These are phyloP conservation scores for Penicillium lividum DNA, from an alignment of 495 filamentous ascomycete species.

Conservation along the genomic window DNA sequence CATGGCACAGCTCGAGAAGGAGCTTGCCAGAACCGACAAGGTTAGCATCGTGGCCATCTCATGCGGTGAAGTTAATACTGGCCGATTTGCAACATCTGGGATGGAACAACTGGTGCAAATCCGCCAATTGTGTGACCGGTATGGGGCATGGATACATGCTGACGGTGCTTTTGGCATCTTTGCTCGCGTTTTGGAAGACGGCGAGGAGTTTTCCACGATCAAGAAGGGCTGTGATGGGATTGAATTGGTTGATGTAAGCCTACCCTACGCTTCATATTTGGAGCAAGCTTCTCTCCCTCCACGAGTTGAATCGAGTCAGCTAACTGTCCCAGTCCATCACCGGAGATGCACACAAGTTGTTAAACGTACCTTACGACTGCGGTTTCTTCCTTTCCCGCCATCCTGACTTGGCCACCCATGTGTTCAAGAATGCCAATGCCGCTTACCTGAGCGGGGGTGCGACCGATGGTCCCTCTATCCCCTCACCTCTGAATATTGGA, in stretches of 20 bases:
- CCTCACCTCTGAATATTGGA: constrained; percentile 83
- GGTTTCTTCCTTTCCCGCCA: constrained; percentile 83
- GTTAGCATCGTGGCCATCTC: constrained; percentile 78
- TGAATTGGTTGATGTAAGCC: constrained; percentile 67
- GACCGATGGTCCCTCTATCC: constrained; percentile 49
- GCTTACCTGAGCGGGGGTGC: constrained; percentile 66
- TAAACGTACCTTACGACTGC: constrained; percentile 96
- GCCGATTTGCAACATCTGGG: constrained; percentile 69
- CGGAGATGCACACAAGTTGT: constrained; percentile 83
- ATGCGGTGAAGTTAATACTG: constrained; percentile 89
- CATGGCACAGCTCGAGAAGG: constrained; percentile 56
- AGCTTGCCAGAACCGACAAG: constrained; percentile 49
- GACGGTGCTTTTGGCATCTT: constrained; percentile 93
- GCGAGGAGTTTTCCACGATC: constrained; percentile 60
- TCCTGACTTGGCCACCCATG: constrained; percentile 52
- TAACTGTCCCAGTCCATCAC: constrained; percentile 58
- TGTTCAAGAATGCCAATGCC: constrained; percentile 84
- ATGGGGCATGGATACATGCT: constrained; percentile 86
- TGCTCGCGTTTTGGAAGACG: constrained; percentile 61
- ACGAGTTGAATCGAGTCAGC: too few relatives aligned
- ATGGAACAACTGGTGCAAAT: constrained; percentile 61
- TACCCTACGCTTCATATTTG: too few relatives aligned
- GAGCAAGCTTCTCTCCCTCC: too few relatives aligned
- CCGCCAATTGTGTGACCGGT: constrained; percentile 67
- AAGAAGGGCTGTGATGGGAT: constrained; percentile 60